These are phyloP conservation scores for Coleophoma eucalyptorum DNA, from an alignment of 2,329 filamentous ascomycete genomes.

Conservation along the genomic window DNA sequence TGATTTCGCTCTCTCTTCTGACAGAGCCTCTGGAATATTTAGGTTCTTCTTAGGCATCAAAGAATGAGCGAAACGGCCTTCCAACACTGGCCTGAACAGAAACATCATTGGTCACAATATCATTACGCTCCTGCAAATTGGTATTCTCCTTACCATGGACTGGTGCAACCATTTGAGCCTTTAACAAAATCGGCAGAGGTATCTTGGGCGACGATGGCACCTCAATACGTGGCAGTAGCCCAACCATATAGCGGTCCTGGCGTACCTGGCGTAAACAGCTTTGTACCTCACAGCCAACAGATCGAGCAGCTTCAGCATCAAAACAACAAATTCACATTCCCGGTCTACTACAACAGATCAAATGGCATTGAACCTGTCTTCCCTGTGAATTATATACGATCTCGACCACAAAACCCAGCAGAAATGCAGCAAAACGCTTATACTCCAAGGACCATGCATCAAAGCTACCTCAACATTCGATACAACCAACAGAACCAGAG, in stretches of 20 bases:
- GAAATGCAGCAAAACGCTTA: conserved; percentile 15
- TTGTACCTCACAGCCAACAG: conserved; percentile 37
- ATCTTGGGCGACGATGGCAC: conserved; percentile 38
- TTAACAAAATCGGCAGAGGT: conserved; percentile 29
- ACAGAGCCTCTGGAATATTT: no score
- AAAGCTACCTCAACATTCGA: conserved; percentile 22
- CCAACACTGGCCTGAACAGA: conserved; percentile 44
- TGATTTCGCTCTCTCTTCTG: no score
- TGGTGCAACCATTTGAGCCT: conserved; percentile 45
- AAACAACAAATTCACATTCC: conserved; percentile 39
- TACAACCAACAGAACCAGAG: conserved; percentile 25
- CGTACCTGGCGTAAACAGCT: conserved; percentile 36
- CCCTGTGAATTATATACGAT: conserved; percentile 22
- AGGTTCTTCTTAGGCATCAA: no score
- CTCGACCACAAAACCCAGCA: conserved; percentile 16
- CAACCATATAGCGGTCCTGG: conserved; percentile 39
- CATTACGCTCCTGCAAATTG: conserved; percentile 11
- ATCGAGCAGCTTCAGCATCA: conserved; percentile 21
- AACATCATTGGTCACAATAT: conserved; percentile 20
- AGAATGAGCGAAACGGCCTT: no score
- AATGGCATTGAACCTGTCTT: conserved; percentile 24
- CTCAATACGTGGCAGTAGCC: conserved; percentile 42
- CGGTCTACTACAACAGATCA: conserved; percentile 24
- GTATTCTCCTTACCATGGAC: conserved; percentile 39
- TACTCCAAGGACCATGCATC: conserved; percentile 28